phyloP scores from a whole-genome alignment of 768 basidiomycete species.

The Leccinum disarticulatum region DNA sequence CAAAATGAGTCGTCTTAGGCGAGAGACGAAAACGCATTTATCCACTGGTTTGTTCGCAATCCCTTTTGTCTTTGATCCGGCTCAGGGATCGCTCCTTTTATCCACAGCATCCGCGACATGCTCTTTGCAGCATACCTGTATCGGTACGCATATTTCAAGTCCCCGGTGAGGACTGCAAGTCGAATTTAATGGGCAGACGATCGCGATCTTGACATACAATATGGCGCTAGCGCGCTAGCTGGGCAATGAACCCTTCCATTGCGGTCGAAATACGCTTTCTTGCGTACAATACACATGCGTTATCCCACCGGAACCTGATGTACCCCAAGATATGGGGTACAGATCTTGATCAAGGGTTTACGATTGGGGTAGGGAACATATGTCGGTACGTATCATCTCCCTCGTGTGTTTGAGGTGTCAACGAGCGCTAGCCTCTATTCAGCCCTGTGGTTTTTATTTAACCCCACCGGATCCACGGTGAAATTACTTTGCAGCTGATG shows the following conservation, averaged over 20 bases:
- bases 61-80: constrained; percentile 26
- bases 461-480: constrained; percentile 9
- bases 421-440: constrained; percentile 10
- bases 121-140: constrained; percentile 12
- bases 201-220: constrained; percentile 11
- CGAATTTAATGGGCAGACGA: constrained; percentile 13
- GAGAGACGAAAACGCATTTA: constrained; percentile 11
- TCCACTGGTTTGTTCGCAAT: constrained; percentile 10
- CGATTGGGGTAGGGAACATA: constrained; percentile 1
- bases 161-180: constrained; percentile 1
- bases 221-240: background rate
- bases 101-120: constrained; percentile 10
- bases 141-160: constrained; percentile 9
- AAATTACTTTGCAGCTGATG: constrained; percentile 6
- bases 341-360: constrained; percentile 16
- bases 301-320: constrained; percentile 4
- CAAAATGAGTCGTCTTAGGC: constrained; percentile 8
- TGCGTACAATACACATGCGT: constrained; percentile 14
- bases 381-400: constrained; percentile 11
- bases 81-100: constrained; percentile 22
- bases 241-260: constrained; percentile 17
- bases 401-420: constrained; percentile 8
- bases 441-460: constrained; percentile 4
- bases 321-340: constrained; percentile 21
- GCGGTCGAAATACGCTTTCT: constrained; percentile 6